phyloP scores from a whole-genome alignment of 23 red algal genomes.

The Cyanidium caldarium region DNA sequence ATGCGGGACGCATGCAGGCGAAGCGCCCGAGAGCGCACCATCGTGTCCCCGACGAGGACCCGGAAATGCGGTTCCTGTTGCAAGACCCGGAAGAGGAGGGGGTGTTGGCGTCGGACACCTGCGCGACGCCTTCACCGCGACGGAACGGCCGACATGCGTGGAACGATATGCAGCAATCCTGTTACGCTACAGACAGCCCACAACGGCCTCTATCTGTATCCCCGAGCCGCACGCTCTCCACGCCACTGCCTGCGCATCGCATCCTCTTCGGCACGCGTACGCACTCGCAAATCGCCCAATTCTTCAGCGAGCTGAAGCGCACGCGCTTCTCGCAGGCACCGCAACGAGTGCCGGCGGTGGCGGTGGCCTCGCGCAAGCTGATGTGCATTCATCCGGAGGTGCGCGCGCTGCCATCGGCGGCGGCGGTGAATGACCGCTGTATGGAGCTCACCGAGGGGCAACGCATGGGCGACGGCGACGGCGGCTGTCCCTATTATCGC shows the following conservation, averaged over 20 bases:
- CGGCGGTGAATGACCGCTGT: constrained; percentile 83
- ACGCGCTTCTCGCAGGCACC: constrained; percentile 17
- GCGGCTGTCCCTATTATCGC: background rate
- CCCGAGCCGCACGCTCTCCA: constrained; percentile 50
- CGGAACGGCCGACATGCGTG: no score
- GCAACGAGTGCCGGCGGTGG: constrained; percentile 21
- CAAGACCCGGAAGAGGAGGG: no score
- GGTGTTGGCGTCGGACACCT: no score
- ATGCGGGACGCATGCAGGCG: no score
- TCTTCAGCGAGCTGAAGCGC: constrained; percentile 45
- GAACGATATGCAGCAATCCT: no score
- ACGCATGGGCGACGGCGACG: background rate
- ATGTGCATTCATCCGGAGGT: constrained; percentile 83
- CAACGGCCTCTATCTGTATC: background rate
- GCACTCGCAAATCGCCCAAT: constrained; percentile 80
- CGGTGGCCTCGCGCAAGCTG: constrained; percentile 60
- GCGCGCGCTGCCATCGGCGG: constrained; percentile 21
- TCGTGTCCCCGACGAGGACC: no score
- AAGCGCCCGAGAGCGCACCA: no score
- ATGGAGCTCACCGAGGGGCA: constrained; percentile 31
- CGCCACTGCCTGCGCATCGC: background rate
- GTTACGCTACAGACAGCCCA: no score
- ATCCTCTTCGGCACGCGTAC: constrained; percentile 70
- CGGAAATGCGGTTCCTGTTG: no score
- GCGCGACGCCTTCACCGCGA: no score